Evolutionary conservation across 345 rosid species (phyloP).

Genomic region (Viola odorata): DNA sequence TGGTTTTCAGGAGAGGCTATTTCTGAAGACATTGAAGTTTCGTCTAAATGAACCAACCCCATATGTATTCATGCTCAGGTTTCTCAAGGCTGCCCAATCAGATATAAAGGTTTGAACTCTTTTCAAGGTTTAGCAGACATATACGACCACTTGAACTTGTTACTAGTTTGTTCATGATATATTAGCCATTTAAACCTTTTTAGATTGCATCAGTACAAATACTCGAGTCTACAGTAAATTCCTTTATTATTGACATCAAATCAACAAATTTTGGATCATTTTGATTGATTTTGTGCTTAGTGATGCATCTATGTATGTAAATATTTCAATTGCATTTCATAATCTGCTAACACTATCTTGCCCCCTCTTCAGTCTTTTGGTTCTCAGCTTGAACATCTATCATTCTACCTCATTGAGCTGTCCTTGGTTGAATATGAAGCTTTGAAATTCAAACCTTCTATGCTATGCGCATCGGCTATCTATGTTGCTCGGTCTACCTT

Average conservation of each 20-base stretch:
- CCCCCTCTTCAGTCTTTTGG: background rate
- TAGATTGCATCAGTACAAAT: background rate
- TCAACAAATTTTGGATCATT: background rate
- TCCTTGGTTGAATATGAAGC: slow-evolving; percentile 79
- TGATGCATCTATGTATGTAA: background rate
- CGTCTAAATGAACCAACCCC: slow-evolving; percentile 84
- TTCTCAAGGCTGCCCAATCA: slow-evolving; percentile 89
- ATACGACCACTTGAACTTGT: background rate
- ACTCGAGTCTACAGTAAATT: too few species aligned
- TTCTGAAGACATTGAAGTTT: slow-evolving; percentile 70
- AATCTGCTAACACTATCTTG: background rate
- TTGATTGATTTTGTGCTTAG: background rate
- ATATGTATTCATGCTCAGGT: slow-evolving; percentile 89
- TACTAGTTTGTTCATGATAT: background rate
- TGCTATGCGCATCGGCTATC: slow-evolving; percentile 89
- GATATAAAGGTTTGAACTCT: slow-evolving; percentile 49
- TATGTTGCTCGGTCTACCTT: slow-evolving; percentile 74
- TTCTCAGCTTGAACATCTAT: slow-evolving; percentile 71
- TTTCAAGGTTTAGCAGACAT: background rate
- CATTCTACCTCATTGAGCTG: slow-evolving; percentile 81
- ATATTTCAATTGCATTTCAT: background rate
- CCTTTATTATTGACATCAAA: too few species aligned
- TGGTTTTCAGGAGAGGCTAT: slow-evolving; percentile 60
- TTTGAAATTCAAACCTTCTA: slow-evolving; percentile 63
- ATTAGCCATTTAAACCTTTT: background rate